Percentiles rank a stretch among this genome's conserved stretches.
Evolutionary conservation across 1,284 basidiomycete genomes (phyloP).

Genomic region (Taiwanofungus camphoratus): DNA sequence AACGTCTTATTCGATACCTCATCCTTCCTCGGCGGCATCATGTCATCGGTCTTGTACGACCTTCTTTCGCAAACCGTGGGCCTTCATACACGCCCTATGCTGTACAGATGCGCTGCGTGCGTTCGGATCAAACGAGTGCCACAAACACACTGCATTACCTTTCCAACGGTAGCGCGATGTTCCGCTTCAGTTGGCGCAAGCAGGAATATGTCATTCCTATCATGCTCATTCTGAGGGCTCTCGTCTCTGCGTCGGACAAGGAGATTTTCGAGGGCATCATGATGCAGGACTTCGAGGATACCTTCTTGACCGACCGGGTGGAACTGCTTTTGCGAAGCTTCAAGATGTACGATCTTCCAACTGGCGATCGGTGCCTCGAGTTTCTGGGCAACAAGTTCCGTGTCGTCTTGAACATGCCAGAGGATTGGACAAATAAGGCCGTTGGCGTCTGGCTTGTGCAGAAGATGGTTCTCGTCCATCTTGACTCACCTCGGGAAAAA

Average conservation of each 20-base stretch:
- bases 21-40: constrained; percentile 89
- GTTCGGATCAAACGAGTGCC: constrained; percentile 84
- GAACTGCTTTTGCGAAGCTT: constrained; percentile 97
- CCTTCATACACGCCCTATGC: constrained; percentile 93
- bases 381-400: constrained; percentile 99
- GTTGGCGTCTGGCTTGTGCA: constrained; percentile 84
- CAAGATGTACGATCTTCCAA: constrained; percentile 88
- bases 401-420: constrained; percentile 86
- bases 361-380: constrained; percentile 90
- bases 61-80: constrained; percentile 88
- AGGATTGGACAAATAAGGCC: constrained; percentile 86
- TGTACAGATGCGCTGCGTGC: constrained; percentile 93
- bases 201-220: constrained; percentile 99
- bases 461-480: constrained; percentile 88
- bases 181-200: constrained; percentile 97
- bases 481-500: constrained; percentile 89
- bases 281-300: constrained; percentile 97
- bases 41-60: constrained; percentile 81
- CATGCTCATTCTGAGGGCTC: constrained; percentile 94
- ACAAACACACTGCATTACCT: constrained; percentile 98
- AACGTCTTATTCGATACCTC: constrained; percentile 96
- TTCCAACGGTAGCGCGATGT: constrained; percentile 91
- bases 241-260: constrained; percentile 92
- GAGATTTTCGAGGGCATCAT: constrained; percentile 98
- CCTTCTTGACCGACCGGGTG: constrained; percentile 96